These are phyloP conservation scores for Alternaria sp. DNA, from an alignment of 2,329 filamentous ascomycete genomes.

Conservation along the genomic window DNA sequence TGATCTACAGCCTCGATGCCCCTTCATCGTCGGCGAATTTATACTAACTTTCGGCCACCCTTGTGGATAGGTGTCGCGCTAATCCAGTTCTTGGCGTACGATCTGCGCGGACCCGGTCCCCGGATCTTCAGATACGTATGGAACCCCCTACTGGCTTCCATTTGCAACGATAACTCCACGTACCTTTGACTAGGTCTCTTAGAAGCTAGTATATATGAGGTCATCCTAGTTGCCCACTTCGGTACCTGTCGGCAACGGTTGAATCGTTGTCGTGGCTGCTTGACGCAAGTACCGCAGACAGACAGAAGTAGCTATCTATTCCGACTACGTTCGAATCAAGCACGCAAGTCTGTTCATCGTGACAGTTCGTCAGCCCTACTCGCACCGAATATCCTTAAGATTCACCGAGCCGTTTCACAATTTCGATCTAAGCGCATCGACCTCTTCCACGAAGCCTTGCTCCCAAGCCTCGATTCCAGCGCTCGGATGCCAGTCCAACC, in stretches of 20 bases:
- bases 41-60: background rate
- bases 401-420: conserved; percentile 1
- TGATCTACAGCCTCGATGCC: no score
- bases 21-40: background rate
- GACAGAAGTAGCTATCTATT: background rate
- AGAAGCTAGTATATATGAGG: no score
- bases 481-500: background rate
- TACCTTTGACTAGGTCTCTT: no score
- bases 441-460: conserved; percentile 6
- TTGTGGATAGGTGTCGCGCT: background rate
- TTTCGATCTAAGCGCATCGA: background rate
- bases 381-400: background rate
- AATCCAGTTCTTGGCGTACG: background rate
- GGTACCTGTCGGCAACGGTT: background rate
- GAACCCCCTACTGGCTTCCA: background rate
- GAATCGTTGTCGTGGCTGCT: background rate
- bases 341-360: background rate
- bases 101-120: background rate
- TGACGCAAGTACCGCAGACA: background rate
- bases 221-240: no score
- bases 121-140: background rate
- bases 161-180: no score
- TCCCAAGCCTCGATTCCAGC: conserved; percentile 5
- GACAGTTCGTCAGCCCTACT: background rate
- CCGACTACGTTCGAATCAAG: background rate